A percentile compares a stretch with the other conserved stretches of the same genome.
phyloP scores from a whole-genome alignment of 75 land plant species.

The Cupressus sempervirens region DNA sequence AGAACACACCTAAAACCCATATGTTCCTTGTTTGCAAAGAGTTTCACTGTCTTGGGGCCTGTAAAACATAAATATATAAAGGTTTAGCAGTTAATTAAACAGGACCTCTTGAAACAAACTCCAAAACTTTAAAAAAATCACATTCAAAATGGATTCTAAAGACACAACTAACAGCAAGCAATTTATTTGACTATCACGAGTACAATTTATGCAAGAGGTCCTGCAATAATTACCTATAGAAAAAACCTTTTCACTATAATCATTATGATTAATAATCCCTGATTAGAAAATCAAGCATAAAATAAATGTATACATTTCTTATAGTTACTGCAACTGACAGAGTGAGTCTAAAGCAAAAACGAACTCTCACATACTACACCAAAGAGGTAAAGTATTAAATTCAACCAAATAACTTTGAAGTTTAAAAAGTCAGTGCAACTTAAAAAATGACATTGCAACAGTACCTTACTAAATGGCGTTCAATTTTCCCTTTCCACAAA shows the following conservation, averaged over 20 bases:
- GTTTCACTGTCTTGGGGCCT: slow-evolving; percentile 90
- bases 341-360: background rate
- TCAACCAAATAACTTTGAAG: background rate
- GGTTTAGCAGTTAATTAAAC: background rate
- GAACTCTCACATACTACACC: background rate
- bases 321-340: background rate
- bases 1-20: slow-evolving; percentile 86
- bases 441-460: background rate
- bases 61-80: slow-evolving; percentile 6
- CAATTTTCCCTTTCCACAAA: background rate
- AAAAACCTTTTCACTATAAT: background rate
- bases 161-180: background rate
- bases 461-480: background rate
- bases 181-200: background rate
- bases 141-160: background rate
- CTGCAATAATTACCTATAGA: background rate
- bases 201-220: background rate
- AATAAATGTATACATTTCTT: background rate
- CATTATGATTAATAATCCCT: background rate
- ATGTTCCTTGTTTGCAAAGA: slow-evolving; percentile 78
- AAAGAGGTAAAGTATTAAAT: background rate
- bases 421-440: background rate
- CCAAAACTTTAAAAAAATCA: background rate
- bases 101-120: background rate
- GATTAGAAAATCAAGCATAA: background rate